These are phyloP conservation scores for Hypoxylon sp. DNA, from an alignment of 2,329 filamentous ascomycete genomes.

Conservation along the genomic window DNA sequence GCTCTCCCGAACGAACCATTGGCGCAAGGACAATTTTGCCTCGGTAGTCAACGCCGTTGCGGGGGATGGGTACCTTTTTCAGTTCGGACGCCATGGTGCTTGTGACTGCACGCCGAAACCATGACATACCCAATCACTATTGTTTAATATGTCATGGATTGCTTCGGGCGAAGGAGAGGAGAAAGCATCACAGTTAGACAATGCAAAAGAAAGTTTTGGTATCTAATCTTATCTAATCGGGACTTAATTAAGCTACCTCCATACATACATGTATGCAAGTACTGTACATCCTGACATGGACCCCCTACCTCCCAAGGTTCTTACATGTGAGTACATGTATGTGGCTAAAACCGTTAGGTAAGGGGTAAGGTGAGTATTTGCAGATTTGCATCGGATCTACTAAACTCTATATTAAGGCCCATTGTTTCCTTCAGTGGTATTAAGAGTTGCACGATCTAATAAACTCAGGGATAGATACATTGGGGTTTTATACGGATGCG, in stretches of 20 bases:
- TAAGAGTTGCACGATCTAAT: neutral
- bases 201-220: constrained; percentile 22
- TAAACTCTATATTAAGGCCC: neutral
- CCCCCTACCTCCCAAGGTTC: neutral
- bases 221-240: constrained; percentile 45
- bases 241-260: neutral
- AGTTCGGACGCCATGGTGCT: constrained; percentile 71
- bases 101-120: constrained; percentile 55
- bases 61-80: constrained; percentile 85
- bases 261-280: neutral
- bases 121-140: constrained; percentile 44
- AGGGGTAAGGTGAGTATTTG: neutral
- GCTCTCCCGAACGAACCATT: constrained; percentile 98
- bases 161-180: constrained; percentile 5
- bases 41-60: constrained; percentile 91
- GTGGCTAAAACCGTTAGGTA: neutral
- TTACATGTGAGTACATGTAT: neutral
- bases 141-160: constrained; percentile 10
- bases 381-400: neutral
- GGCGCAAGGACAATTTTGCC: constrained; percentile 95
- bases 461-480: neutral
- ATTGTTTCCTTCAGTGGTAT: neutral
- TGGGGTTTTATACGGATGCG: neutral
- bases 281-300: neutral
- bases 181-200: constrained; percentile 1